Evolutionary conservation across 2,329 filamentous ascomycete genomes (phyloP), one percentile per base, ranked within the genome.

Genomic region (Fusarium tanahbumbuense): DNA sequence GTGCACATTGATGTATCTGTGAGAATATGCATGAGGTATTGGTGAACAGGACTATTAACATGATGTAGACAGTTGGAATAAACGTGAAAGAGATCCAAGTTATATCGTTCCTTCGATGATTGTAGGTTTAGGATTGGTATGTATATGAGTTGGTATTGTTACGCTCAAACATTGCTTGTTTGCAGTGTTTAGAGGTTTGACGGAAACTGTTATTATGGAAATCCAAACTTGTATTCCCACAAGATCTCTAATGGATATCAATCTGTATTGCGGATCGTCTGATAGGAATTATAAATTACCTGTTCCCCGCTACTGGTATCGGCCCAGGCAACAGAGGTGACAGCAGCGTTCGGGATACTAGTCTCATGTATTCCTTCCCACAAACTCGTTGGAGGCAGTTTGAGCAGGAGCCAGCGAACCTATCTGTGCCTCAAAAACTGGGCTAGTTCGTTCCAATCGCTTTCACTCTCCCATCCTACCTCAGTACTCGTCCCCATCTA

Each of bases 351-450:
- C n/a, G 13, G 15, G 20, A 52, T n/a, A 16, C 34, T 12, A n/a
- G 18, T n/a, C 30, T 58, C 44, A 20, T 46, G 37, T 7, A 30
- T 56, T 53, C 67, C 63, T 71, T 71, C 67, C 67, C 16, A 18
- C 11, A 32, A 40, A 37, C 16, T n/a, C 20, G 12, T 15, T 23
- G 23, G 15, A 13, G 11, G n/a, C 8, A 23, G 5, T 22, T 44
- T 34, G 16, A 49, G 45, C 42, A 60, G 53, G 50, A 47, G 20
- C 57, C 20, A 48, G 46, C 57, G 34, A 37, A 37, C 34, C 6
- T n/a, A 12, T 12, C 18, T 6, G 34, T n/a, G 2, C 34, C 18
- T 37, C 34, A 23, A 23, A 23, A 18, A 13, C 30, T 58, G 48
- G 10, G 37, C 23, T 41, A n/a, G 11, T 50, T 18, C 15, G 10